Evolutionary conservation across 495 filamentous ascomycete genomes (phyloP).

Genomic region (Trichoderma asperelloides): DNA sequence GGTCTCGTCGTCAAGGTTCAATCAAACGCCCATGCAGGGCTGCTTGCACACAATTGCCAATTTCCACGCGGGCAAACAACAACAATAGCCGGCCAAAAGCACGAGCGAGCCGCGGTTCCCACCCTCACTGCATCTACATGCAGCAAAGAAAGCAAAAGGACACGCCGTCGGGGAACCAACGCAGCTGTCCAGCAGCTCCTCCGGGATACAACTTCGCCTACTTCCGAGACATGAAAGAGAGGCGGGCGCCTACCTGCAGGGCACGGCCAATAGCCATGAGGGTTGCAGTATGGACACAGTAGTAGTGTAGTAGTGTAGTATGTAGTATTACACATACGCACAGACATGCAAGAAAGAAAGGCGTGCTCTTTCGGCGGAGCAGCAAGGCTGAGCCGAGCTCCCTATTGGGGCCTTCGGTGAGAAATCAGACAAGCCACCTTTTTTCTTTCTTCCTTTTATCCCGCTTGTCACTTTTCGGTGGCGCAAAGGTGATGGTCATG

Average conservation of each 20-base stretch:
- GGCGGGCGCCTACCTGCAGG: constrained; percentile 1
- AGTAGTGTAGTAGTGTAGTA: neutral
- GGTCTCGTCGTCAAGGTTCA: neutral
- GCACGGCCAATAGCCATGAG: neutral
- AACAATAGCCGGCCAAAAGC: neutral
- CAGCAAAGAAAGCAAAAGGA: neutral
- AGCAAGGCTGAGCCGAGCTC: neutral
- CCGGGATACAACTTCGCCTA: neutral
- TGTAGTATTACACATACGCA: neutral
- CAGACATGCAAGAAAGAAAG: too few species aligned
- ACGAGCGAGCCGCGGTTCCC: neutral
- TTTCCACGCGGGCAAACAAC: neutral
- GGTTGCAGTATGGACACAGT: neutral
- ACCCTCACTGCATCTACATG: neutral
- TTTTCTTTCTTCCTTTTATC: neutral
- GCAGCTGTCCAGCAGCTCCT: neutral
- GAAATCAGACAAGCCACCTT: neutral
- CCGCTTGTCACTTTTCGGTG: neutral
- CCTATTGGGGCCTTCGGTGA: neutral
- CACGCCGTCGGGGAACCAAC: neutral
- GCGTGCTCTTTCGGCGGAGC: neutral
- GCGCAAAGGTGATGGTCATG: neutral
- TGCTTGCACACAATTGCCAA: too few species aligned
- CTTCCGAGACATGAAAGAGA: neutral
- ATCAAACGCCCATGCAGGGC: neutral